These are phyloP conservation scores for Albifimbria verrucaria DNA, from an alignment of 2,329 filamentous ascomycete genomes.

Conservation along the genomic window DNA sequence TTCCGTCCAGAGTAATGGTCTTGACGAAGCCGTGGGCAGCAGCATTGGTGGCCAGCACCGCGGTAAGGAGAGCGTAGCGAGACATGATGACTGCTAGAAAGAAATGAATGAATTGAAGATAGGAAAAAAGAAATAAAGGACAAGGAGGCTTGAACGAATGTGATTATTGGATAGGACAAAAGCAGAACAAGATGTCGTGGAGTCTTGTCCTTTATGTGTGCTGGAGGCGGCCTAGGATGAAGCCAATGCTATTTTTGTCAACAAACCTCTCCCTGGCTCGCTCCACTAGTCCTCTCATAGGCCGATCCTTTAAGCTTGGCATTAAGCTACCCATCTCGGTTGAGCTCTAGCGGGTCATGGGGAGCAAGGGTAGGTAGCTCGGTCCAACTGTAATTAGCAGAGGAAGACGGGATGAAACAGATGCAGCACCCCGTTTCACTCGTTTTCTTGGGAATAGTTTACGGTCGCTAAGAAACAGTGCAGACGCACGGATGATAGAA, in stretches of 20 bases:
- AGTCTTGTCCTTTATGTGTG: too few relatives aligned
- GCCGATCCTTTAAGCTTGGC: background rate
- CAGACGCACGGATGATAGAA: too few relatives aligned
- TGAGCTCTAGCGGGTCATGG: background rate
- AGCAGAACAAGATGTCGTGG: background rate
- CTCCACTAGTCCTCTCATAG: too few relatives aligned
- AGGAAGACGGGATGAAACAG: background rate
- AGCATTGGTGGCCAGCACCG: constrained; percentile 15
- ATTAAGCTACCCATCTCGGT: background rate
- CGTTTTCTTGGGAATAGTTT: too few relatives aligned
- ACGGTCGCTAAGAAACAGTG: too few relatives aligned
- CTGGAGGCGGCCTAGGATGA: too few relatives aligned
- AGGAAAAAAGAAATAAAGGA: background rate
- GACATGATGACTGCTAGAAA: constrained; percentile 9
- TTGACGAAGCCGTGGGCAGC: constrained; percentile 20
- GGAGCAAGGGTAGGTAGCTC: background rate
- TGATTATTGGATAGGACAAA: too few relatives aligned
- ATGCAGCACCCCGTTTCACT: too few relatives aligned
- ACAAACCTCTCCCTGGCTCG: too few relatives aligned
- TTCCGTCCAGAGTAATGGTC: constrained; percentile 21
- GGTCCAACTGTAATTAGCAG: background rate
- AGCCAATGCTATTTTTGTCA: background rate
- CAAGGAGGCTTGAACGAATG: background rate
- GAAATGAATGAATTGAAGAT: background rate
- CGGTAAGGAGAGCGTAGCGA: constrained; percentile 8